phyloP scores from a whole-genome alignment of 345 rosid species.

The Carallia pectinifolia region DNA sequence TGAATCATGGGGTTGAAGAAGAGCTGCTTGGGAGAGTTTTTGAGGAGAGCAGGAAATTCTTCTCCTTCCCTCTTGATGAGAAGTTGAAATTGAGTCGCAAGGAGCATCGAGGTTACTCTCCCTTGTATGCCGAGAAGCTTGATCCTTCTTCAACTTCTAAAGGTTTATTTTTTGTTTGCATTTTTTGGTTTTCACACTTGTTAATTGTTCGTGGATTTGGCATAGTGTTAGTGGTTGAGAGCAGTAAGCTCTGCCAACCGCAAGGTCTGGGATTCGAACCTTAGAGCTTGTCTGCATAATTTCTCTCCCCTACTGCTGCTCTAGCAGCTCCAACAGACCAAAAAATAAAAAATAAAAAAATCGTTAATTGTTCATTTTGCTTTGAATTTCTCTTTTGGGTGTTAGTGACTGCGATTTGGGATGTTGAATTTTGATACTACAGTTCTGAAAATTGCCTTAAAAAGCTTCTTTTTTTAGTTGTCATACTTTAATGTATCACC shows the following conservation, averaged over 20 bases:
- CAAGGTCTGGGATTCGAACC: no score
- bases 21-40: slow-evolving; percentile 46
- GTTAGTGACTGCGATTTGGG: neutral
- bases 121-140: slow-evolving; percentile 51
- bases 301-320: no score
- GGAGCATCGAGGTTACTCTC: slow-evolving; percentile 59
- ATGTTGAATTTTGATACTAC: no score
- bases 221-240: no score
- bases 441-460: no score
- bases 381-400: neutral
- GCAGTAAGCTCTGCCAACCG: no score
- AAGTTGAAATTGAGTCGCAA: slow-evolving; percentile 48
- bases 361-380: neutral
- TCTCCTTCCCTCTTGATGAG: slow-evolving; percentile 62
- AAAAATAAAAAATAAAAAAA: no score
- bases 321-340: no score
- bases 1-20: slow-evolving; percentile 73
- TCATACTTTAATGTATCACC: no score
- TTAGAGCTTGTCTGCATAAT: no score
- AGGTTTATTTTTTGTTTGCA: slow-evolving; percentile 29
- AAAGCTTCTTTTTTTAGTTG: no score
- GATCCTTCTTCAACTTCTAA: slow-evolving; percentile 34
- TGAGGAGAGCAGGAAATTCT: slow-evolving; percentile 56
- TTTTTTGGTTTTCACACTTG: neutral
- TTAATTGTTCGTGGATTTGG: neutral